These are phyloP conservation scores for Turritis glabra DNA, from an alignment of 345 rosid species.

Conservation along the genomic window DNA sequence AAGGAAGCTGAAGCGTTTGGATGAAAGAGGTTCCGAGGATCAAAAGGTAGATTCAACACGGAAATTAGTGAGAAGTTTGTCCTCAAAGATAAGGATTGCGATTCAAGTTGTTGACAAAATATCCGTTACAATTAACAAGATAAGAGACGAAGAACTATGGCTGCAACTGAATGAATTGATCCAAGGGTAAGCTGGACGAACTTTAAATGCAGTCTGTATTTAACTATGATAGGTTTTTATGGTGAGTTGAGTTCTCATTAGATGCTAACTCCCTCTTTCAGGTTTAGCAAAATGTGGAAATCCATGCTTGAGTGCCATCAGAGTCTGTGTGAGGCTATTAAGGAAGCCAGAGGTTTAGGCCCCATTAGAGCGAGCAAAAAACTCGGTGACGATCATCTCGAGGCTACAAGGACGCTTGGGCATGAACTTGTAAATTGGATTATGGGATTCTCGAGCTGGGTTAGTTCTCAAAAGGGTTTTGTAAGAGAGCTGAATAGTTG, in stretches of 20 bases:
- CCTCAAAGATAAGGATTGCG: conserved; percentile 76
- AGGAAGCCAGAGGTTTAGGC: conserved; percentile 62
- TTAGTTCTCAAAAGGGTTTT: conserved; percentile 69
- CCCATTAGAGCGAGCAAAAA: conserved; percentile 52
- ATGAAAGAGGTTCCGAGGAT: conserved; percentile 75
- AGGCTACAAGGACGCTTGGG: conserved; percentile 60
- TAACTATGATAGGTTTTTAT: not conserved
- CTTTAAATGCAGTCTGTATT: not conserved
- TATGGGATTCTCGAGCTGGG: conserved; percentile 64
- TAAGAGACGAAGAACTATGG: conserved; percentile 92
- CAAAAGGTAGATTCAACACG: conserved; percentile 61
- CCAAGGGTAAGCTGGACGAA: conserved; percentile 57
- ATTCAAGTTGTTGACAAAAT: conserved; percentile 83
- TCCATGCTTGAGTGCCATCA: conserved; percentile 79
- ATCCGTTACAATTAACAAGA: conserved; percentile 72
- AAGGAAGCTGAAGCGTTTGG: conserved; percentile 64
- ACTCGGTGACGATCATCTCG: conserved; percentile 55
- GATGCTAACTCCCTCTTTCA: conserved; percentile 33
- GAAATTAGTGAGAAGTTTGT: conserved; percentile 54
- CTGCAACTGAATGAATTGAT: conserved; percentile 75
- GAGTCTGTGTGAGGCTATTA: conserved; percentile 66
- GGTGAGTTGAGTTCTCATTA: not conserved
- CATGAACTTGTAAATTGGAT: conserved; percentile 72
- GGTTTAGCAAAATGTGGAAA: conserved; percentile 88
- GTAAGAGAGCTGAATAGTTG: conserved; percentile 75